Evolutionary conservation across 345 rosid species (phyloP).

Genomic region (Aquilaria malaccensis): DNA sequence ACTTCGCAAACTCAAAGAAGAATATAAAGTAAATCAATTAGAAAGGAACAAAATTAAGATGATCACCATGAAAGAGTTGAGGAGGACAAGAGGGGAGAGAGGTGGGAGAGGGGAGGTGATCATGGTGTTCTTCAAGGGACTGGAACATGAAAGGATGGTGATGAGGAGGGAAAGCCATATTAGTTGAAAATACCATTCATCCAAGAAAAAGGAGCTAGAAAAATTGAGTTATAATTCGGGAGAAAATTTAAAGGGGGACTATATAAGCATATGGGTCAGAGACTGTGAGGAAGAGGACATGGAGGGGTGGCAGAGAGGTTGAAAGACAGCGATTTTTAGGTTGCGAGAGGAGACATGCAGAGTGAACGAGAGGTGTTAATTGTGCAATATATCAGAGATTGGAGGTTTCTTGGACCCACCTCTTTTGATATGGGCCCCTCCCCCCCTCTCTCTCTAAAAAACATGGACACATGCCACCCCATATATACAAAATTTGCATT

Average conservation of each 20-base stretch:
- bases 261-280: conserved; percentile 20
- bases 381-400: conserved; percentile 24
- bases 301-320: conserved; percentile 13
- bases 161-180: conserved; percentile 71
- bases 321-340: conserved; percentile 30
- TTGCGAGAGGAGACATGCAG: conserved; percentile 18
- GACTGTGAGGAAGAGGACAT: conserved; percentile 26
- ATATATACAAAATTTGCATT: background rate
- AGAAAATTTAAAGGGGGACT: conserved; percentile 18
- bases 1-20: background rate
- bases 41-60: background rate
- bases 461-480: conserved; percentile 15
- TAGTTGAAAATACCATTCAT: conserved; percentile 8
- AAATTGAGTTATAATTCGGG: background rate
- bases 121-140: conserved; percentile 44
- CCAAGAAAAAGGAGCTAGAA: background rate
- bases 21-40: background rate
- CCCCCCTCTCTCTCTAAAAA: conserved; percentile 13
- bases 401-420: conserved; percentile 45
- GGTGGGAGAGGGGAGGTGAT: conserved; percentile 53
- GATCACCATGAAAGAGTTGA: conserved; percentile 59
- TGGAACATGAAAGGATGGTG: conserved; percentile 65
- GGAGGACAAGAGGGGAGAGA: conserved; percentile 65
- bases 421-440: conserved; percentile 17
- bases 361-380: conserved; percentile 20